Percentiles rank a stretch among this genome's conserved stretches.
phyloP scores from a whole-genome alignment of 208 protist genomes.

The Leishmania lainsoni region DNA sequence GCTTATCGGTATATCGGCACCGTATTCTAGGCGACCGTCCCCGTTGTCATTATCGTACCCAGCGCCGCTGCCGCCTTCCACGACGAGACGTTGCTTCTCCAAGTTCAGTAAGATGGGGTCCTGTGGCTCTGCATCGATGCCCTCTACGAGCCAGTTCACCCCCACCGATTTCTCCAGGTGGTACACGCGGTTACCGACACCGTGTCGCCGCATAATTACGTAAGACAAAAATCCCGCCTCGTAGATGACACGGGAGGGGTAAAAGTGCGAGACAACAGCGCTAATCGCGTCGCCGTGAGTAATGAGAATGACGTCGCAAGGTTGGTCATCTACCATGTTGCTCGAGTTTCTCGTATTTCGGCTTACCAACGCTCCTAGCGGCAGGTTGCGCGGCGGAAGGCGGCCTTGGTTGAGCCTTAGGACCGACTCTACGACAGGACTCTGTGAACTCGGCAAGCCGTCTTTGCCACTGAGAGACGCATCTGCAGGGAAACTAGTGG shows the following conservation, averaged over 20 bases:
- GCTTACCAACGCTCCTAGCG: neutral
- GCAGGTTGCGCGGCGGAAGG: conserved; percentile 3
- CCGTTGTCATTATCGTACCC: neutral
- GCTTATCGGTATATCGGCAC: conserved; percentile 6
- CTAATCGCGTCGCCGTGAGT: conserved; percentile 84
- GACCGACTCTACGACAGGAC: conserved; percentile 1
- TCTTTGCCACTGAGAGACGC: neutral
- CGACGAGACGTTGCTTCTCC: conserved; percentile 18
- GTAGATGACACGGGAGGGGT: conserved; percentile 75
- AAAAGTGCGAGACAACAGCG: conserved; percentile 59
- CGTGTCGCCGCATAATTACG: conserved; percentile 56
- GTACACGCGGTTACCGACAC: conserved; percentile 33
- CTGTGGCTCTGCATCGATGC: conserved; percentile 37
- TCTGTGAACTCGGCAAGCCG: neutral
- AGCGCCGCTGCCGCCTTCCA: neutral
- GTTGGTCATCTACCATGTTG: neutral
- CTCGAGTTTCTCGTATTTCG: neutral
- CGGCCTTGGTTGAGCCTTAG: neutral
- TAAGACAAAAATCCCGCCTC: conserved; percentile 78
- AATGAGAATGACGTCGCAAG: conserved; percentile 58
- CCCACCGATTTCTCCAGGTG: conserved; percentile 48
- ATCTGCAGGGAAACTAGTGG: neutral
- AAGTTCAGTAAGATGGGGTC: conserved; percentile 24
- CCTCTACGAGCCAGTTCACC: conserved; percentile 67
- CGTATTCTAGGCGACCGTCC: conserved; percentile 8